A percentile compares a stretch with the other conserved stretches of the same genome.
Conservation (phyloP, 2,329 filamentous ascomycete species). For the Alternaria solani region DNA sequence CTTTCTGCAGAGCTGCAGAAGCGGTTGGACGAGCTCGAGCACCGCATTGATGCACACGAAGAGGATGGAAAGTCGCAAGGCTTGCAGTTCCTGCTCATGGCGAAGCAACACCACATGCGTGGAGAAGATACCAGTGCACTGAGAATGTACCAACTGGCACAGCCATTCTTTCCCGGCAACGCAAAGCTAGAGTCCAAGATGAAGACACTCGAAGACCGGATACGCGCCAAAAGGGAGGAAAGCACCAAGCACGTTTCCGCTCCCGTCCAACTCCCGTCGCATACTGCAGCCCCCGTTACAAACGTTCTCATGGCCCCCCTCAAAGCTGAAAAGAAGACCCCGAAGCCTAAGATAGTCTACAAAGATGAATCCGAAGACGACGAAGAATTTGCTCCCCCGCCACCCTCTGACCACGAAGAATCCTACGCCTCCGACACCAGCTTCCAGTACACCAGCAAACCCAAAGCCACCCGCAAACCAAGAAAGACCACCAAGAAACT, state of each 20-base stretch:
- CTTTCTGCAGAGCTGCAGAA: constrained; percentile 81
- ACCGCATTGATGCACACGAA: constrained; percentile 74
- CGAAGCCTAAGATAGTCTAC: constrained; percentile 24
- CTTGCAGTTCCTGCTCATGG: constrained; percentile 85
- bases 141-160: constrained; percentile 83
- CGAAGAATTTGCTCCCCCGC: constrained; percentile 53
- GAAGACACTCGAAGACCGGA: constrained; percentile 60
- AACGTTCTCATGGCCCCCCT: constrained; percentile 50
- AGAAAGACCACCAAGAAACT: constrained; percentile 47
- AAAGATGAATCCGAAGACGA: constrained; percentile 46
- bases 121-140: constrained; percentile 82
- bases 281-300: constrained; percentile 24
- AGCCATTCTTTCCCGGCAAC: constrained; percentile 86
- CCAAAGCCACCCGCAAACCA: constrained; percentile 47
- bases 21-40: constrained; percentile 83
- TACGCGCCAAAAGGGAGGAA: constrained; percentile 53
- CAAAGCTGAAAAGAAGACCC: constrained; percentile 34
- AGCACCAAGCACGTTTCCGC: constrained; percentile 27
- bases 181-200: constrained; percentile 73
- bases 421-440: constrained; percentile 50
- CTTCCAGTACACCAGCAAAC: constrained; percentile 44
- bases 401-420: constrained; percentile 48
- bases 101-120: constrained; percentile 85
- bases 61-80: constrained; percentile 84
- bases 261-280: constrained; percentile 26